A percentile compares a stretch with the other conserved stretches of the same genome.
phyloP scores from a whole-genome alignment of 2,329 filamentous ascomycete genomes.

The Fusarium setosum region DNA sequence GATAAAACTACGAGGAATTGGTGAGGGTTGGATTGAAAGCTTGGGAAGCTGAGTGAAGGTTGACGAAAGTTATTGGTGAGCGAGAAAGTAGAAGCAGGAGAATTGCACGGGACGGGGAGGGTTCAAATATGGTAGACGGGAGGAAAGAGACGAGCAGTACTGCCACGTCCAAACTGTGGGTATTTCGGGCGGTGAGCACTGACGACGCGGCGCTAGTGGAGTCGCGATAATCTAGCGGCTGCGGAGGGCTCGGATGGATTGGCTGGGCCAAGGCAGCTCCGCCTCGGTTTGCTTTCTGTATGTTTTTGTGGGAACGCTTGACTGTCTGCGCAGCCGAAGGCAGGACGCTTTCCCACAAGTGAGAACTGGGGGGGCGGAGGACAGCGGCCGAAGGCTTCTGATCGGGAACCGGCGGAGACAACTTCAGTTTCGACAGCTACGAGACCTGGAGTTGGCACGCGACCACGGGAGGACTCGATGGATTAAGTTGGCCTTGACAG shows the following conservation, averaged over 20 bases:
- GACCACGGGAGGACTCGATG: neutral
- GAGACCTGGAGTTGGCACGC: neutral
- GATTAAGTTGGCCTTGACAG: neutral
- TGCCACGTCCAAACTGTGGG: slow-evolving; percentile 20
- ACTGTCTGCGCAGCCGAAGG: slow-evolving; percentile 15
- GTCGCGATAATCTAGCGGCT: slow-evolving; percentile 40
- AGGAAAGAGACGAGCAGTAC: slow-evolving; percentile 9
- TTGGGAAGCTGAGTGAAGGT: slow-evolving; percentile 14
- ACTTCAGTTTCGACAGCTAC: neutral
- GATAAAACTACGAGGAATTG: slow-evolving; percentile 11
- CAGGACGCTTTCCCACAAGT: slow-evolving; percentile 23
- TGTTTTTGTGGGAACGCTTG: slow-evolving; percentile 31
- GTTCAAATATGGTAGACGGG: slow-evolving; percentile 35
- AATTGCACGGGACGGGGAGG: slow-evolving; percentile 22
- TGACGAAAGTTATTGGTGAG: slow-evolving; percentile 28
- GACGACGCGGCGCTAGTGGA: slow-evolving; percentile 39
- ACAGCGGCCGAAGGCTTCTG: neutral
- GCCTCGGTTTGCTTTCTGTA: slow-evolving; percentile 22
- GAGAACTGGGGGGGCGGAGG: neutral
- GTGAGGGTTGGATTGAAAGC: slow-evolving; percentile 9
- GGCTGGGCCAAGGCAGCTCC: slow-evolving; percentile 11
- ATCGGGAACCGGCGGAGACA: slow-evolving; percentile 4
- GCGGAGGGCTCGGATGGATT: slow-evolving; percentile 30
- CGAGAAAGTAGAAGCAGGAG: slow-evolving; percentile 10
- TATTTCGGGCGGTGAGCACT: slow-evolving; percentile 35